Evolutionary conservation across 2,329 filamentous ascomycete genomes (phyloP), one percentile per base, ranked within the genome.

Genomic region (Dryadomyces quercivorus): DNA sequence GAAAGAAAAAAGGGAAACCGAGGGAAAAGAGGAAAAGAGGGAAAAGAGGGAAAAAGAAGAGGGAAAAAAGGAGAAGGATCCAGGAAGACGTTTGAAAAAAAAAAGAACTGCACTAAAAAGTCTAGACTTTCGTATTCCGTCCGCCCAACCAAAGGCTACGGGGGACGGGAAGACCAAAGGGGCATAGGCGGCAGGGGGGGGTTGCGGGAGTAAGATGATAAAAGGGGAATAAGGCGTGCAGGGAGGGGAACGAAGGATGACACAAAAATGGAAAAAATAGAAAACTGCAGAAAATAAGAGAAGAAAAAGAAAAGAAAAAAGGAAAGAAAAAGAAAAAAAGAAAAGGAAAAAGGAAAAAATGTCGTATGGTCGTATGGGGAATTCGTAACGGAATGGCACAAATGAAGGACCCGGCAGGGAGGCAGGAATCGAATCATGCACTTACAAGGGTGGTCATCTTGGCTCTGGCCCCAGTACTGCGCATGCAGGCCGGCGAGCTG

Each of bases 401-500:
- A 51, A 26, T 31, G 15, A 51, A 2, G 2, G 50, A 2, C 20
- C 21, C 13, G 5, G 8, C 45, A 48, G 15, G 21, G 21, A 31
- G 45, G 9, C 5, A 48, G 22, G 10, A 12, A 12, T 46, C 44
- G 26, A 31, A 31, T 31, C 44, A 20, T 18, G 20, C 3, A 48
- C 40, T 45, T 45, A 52, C 50, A 52, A 12, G 50, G 50, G 18
- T 52, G 18, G 10, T 44, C 50, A 13, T 45, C 20, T 21, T 52
- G 31, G 22, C 50, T 52, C 40, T 52, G 50, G 0, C 50, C 50
- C 61, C 61, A 63, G 2, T 60, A 61, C 22, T 60, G 61, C 12
- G 61, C 64, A 56, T 69, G 67, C 50, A 70, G 59, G 10, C 62
- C 64, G 2, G 67, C 66, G 22, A 70, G 63, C 60, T 69, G 66